Percentiles rank a stretch among this genome's conserved stretches.
Conservation (phyloP, 768 basidiomycete genomes). For the Lactarius akahatsu region DNA sequence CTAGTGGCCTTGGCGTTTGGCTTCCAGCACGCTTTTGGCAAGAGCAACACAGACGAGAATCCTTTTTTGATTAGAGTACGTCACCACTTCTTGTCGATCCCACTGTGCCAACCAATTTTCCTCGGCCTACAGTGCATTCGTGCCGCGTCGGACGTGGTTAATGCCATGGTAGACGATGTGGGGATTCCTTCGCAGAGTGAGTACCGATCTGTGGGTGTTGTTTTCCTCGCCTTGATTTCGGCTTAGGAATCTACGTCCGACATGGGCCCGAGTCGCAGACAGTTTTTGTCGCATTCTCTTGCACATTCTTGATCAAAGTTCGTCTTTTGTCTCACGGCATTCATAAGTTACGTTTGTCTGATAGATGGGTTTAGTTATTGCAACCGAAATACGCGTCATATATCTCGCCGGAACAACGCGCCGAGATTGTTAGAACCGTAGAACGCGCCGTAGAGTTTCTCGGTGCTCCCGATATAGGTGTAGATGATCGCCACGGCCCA, state of each 20-base stretch:
- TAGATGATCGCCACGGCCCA: constrained; percentile 38
- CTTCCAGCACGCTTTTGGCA: constrained; percentile 72
- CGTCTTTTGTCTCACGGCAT: not conserved
- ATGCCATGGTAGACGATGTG: constrained; percentile 55
- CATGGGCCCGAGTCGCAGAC: constrained; percentile 37
- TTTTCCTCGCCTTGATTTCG: not conserved
- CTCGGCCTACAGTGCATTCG: constrained; percentile 51
- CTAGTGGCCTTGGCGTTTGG: constrained; percentile 70
- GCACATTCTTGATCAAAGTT: constrained; percentile 36
- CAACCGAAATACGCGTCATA: constrained; percentile 34
- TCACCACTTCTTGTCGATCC: constrained; percentile 24
- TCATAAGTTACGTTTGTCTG: not conserved
- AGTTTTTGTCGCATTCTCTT: constrained; percentile 37
- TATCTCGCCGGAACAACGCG: constrained; percentile 31
- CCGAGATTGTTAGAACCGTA: constrained; percentile 32
- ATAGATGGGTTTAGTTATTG: constrained; percentile 28
- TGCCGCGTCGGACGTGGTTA: constrained; percentile 67
- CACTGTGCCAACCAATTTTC: not conserved
- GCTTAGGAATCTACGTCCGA: constrained; percentile 30
- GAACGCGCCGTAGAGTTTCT: constrained; percentile 33
- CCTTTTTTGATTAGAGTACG: constrained; percentile 65
- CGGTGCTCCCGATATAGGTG: constrained; percentile 33
- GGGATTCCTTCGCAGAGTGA: constrained; percentile 55
- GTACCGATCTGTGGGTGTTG: constrained; percentile 28
- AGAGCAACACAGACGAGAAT: constrained; percentile 57